phyloP scores from a whole-genome alignment of 2,329 filamentous ascomycete genomes.

The Hypoxylon sp. region DNA sequence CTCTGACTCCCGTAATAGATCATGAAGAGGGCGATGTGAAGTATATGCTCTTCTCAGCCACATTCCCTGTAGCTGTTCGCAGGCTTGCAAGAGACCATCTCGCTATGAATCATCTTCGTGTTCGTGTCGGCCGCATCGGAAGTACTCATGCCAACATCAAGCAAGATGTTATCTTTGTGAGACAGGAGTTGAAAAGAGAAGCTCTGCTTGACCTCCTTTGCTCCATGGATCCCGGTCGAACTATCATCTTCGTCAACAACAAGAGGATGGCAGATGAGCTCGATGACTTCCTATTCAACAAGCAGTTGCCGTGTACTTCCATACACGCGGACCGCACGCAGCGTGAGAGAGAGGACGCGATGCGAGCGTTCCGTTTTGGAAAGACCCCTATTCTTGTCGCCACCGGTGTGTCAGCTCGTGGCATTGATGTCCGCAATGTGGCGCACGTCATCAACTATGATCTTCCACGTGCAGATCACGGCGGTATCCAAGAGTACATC shows the following conservation, averaged over 20 bases:
- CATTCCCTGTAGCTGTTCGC: constrained; percentile 86
- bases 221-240: constrained; percentile 79
- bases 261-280: constrained; percentile 84
- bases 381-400: constrained; percentile 84
- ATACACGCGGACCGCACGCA: constrained; percentile 92
- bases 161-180: constrained; percentile 80
- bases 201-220: constrained; percentile 81
- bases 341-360: constrained; percentile 89
- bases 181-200: constrained; percentile 76
- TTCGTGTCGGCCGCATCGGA: constrained; percentile 90
- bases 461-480: constrained; percentile 79
- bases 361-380: constrained; percentile 86
- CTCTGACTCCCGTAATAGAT: constrained; percentile 65
- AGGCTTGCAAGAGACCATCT: constrained; percentile 84
- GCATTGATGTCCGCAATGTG: constrained; percentile 89
- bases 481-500: constrained; percentile 93
- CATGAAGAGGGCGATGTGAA: constrained; percentile 79
- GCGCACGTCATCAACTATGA: constrained; percentile 96
- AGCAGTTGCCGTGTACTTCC: constrained; percentile 83
- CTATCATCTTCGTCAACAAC: constrained; percentile 90
- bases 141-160: constrained; percentile 86
- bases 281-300: constrained; percentile 90
- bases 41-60: constrained; percentile 92
- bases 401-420: constrained; percentile 88
- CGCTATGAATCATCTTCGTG: constrained; percentile 79